phyloP scores from a whole-genome alignment of 352 stramenopile genomes.

The Pythium folliculosum region DNA sequence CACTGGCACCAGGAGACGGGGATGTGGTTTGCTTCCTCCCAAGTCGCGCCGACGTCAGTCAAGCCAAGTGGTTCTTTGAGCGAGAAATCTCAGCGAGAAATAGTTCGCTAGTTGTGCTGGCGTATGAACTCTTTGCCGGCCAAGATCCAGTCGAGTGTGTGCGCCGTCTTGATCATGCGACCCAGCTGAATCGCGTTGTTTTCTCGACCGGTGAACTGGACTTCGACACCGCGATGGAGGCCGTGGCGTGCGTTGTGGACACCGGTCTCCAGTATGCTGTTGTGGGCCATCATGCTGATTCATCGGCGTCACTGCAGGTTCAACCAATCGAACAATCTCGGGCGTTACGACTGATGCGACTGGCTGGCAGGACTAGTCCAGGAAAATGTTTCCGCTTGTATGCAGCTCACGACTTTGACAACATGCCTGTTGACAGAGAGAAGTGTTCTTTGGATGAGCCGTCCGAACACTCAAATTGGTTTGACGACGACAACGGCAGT shows the following conservation, averaged over 20 bases:
- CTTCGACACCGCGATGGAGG: conserved; percentile 6
- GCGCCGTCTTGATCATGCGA: neutral
- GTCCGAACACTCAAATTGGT: neutral
- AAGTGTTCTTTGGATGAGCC: neutral
- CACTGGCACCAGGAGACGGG: neutral
- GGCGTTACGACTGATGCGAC: neutral
- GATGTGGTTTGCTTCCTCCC: conserved; percentile 8
- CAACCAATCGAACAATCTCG: neutral
- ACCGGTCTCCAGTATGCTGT: neutral
- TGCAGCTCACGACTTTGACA: neutral
- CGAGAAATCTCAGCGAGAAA: neutral
- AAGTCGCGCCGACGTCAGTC: neutral
- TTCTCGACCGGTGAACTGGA: conserved; percentile 2
- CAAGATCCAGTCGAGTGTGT: neutral
- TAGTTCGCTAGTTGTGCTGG: neutral
- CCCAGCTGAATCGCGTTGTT: neutral
- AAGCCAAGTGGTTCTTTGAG: conserved; percentile 5
- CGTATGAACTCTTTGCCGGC: neutral
- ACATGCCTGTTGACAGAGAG: neutral
- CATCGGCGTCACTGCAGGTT: neutral
- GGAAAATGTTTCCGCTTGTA: neutral
- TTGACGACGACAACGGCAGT: neutral
- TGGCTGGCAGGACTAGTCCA: neutral
- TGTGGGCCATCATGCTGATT: neutral
- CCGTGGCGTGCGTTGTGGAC: neutral